Evolutionary conservation across 495 filamentous ascomycete genomes (phyloP), one percentile per base, ranked within the genome.

Genomic region (Daldinia grandis): DNA sequence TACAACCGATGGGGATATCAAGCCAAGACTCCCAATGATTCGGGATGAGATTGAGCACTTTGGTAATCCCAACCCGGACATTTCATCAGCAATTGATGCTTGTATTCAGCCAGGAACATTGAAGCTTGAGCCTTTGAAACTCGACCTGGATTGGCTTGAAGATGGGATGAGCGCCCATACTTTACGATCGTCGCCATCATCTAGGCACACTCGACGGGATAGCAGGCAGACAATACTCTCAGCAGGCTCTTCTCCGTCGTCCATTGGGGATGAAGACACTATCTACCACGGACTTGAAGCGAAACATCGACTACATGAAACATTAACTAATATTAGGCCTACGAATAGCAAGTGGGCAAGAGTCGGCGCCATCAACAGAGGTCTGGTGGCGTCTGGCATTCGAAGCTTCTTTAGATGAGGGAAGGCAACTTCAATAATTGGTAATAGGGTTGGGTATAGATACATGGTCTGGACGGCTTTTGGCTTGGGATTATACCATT

Each of bases 321-420:
- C 64, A 73, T 65, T 64, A 71, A 58, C 54, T 66, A 75, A 30
- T n/a, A 38, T 55, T 17, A 74, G 71, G 68, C 62, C 78, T 33
- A 57, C 66, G 6, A 72, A 69, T 56, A 72, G 68, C 53, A 77
- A 72, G 62, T 78, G 78, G 80, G 64, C 66, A 14, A 72, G 74
- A 58, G 74, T 78, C 0, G 76, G 78, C 19, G 74, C 65, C 51
- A 73, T 80, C 54, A 75, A 79, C 40, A 77, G 77, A 31, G 81
- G 78, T 24, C 76, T 78, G 50, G 72, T 83, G 56, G 79, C 77
- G 24, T 77, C 83, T 56, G 77, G 81, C 19, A 78, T 82, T 58
- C 78, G 80, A 33, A 82, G 71, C 37, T 76, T 82, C 24, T 85
- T 86, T 73, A 73, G 70, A 73, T 67, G 62, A 71, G 38, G 63